These are phyloP conservation scores for Diplogelasinospora grovesii DNA, from an alignment of 495 filamentous ascomycete species.

Conservation along the genomic window DNA sequence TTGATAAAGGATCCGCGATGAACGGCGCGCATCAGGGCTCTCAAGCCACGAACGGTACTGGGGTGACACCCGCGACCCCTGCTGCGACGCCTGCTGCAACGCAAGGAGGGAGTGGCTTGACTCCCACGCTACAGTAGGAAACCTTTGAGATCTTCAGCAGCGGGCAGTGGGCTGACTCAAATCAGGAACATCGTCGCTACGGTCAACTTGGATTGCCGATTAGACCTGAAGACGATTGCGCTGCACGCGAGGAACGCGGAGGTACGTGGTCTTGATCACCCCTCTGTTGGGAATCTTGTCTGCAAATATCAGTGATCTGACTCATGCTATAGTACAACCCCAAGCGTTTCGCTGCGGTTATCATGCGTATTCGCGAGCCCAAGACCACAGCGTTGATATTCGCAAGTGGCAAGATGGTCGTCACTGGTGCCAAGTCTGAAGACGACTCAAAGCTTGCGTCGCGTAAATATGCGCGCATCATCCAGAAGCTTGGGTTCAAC, in stretches of 20 bases:
- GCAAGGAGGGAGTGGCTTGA: constrained; percentile 71
- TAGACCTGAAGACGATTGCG: constrained; percentile 98
- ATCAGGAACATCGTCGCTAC: constrained; percentile 98
- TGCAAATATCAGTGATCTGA: constrained; percentile 32
- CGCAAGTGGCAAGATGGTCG: constrained; percentile 98
- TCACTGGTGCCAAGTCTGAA: constrained; percentile 97
- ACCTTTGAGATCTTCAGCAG: constrained; percentile 34
- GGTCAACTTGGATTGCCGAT: constrained; percentile 95
- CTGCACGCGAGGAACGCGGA: constrained; percentile 97
- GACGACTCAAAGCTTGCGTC: constrained; percentile 96
- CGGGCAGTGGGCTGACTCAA: constrained; percentile 52
- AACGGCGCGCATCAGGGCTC: constrained; percentile 55
- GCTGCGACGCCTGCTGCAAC: constrained; percentile 85
- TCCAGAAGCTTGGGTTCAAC: constrained; percentile 99
- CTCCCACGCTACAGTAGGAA: constrained; percentile 95
- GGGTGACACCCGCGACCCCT: constrained; percentile 91
- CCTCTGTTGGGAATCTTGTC: constrained; percentile 30
- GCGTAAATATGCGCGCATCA: constrained; percentile 97
- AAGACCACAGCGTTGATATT: constrained; percentile 99
- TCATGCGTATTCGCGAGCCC: constrained; percentile 99
- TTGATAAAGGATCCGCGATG: constrained; percentile 37
- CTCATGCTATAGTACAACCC: constrained; percentile 25
- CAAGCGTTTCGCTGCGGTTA: constrained; percentile 98
- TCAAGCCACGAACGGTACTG: constrained; percentile 56
- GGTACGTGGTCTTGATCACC: constrained; percentile 26